phyloP scores from a whole-genome alignment of 495 filamentous ascomycete genomes.

The Entonaema liquescens region DNA sequence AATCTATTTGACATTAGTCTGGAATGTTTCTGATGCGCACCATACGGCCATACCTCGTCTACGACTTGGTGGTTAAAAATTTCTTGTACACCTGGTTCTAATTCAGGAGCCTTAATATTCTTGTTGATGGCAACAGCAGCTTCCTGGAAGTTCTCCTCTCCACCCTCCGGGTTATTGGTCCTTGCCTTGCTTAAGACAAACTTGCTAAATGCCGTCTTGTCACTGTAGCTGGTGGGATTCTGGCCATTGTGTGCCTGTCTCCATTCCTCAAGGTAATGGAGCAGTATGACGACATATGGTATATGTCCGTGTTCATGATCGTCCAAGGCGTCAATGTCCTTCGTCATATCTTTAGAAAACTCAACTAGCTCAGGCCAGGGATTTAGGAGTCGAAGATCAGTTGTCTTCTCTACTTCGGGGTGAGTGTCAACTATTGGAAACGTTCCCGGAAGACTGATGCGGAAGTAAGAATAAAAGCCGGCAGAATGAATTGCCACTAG shows the following conservation, averaged over 20 bases:
- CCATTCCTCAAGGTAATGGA: conserved; percentile 90
- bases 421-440: conserved; percentile 98
- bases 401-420: conserved; percentile 84
- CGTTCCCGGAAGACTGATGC: conserved; percentile 72
- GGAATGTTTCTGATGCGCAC: conserved; percentile 26
- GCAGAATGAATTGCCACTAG: conserved; percentile 84
- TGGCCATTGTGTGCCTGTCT: conserved; percentile 74
- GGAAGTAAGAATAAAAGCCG: conserved; percentile 89
- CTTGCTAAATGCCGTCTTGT: conserved; percentile 84
- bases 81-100: conserved; percentile 74
- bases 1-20: conserved; percentile 43
- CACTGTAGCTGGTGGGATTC: conserved; percentile 76
- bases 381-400: conserved; percentile 83
- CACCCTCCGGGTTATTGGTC: conserved; percentile 80
- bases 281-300: conserved; percentile 83
- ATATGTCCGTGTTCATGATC: conserved; percentile 92
- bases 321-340: conserved; percentile 71
- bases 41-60: conserved; percentile 51
- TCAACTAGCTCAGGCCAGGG: conserved; percentile 86
- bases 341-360: conserved; percentile 69
- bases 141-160: conserved; percentile 98
- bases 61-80: conserved; percentile 73
- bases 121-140: conserved; percentile 88
- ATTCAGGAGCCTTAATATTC: conserved; percentile 66
- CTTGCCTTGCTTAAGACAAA: conserved; percentile 72